These are phyloP conservation scores for Lithohypha guttulata DNA, from an alignment of 2,329 filamentous ascomycete genomes.

Conservation along the genomic window DNA sequence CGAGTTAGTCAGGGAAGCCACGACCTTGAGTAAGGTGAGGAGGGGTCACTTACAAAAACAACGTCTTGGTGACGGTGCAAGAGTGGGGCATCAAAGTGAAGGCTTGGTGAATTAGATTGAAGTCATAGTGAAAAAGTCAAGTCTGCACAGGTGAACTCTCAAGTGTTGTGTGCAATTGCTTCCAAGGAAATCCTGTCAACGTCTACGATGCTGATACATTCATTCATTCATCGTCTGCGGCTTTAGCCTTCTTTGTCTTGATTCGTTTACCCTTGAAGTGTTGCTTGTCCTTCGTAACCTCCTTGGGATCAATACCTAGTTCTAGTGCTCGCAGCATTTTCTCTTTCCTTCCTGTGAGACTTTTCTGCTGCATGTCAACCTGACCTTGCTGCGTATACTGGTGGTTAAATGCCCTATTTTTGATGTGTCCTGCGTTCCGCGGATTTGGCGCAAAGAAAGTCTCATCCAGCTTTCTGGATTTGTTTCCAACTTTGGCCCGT, in stretches of 20 bases:
- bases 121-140: neutral
- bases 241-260: conserved; percentile 46
- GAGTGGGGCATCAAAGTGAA: neutral
- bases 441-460: conserved; percentile 70
- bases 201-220: conserved; percentile 8
- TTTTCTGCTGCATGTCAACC: conserved; percentile 38
- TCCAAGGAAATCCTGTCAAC: neutral
- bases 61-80: neutral
- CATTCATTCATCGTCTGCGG: conserved; percentile 30
- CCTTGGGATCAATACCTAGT: conserved; percentile 71
- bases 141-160: neutral
- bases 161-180: neutral
- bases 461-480: conserved; percentile 69
- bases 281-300: conserved; percentile 69
- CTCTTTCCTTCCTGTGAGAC: conserved; percentile 72
- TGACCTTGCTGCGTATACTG: conserved; percentile 74
- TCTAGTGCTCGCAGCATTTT: conserved; percentile 69
- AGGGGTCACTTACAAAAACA: neutral
- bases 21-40: no score
- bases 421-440: conserved; percentile 52
- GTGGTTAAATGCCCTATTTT: conserved; percentile 68
- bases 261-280: conserved; percentile 76
- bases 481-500: conserved; percentile 42
- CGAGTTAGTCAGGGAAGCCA: no score
- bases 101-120: neutral